Conservation (phyloP, 495 filamentous ascomycete genomes). For the Wilcoxina mikolae region DNA sequence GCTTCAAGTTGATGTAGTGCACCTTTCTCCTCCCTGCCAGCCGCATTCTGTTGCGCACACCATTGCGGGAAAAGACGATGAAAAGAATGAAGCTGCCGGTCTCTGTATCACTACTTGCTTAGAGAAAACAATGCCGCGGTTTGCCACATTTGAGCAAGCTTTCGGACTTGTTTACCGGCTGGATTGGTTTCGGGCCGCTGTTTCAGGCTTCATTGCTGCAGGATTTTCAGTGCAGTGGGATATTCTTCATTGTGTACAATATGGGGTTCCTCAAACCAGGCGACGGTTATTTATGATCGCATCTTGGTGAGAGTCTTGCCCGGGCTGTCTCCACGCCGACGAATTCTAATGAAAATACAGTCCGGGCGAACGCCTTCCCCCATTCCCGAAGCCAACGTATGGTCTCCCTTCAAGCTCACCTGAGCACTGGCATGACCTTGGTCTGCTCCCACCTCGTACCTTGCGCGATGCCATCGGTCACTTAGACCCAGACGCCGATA, state of each 20-base stretch:
- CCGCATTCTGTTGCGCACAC: conserved; percentile 70
- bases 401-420: neutral
- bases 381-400: conserved; percentile 56
- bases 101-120: conserved; percentile 50
- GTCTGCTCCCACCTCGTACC: conserved; percentile 21
- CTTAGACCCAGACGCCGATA: conserved; percentile 35
- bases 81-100: conserved; percentile 54
- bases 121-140: conserved; percentile 43
- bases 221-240: conserved; percentile 57
- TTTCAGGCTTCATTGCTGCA: conserved; percentile 47
- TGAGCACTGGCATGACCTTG: neutral
- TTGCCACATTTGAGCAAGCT: conserved; percentile 79
- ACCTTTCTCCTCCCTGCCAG: conserved; percentile 76
- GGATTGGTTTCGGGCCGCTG: conserved; percentile 45
- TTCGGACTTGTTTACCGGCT: conserved; percentile 44
- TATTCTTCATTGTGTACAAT: conserved; percentile 39
- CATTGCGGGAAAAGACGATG: conserved; percentile 46
- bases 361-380: conserved; percentile 59
- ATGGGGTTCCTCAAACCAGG: conserved; percentile 48
- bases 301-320: conserved; percentile 45
- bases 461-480: conserved; percentile 32
- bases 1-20: conserved; percentile 51
- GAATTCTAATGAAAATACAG: conserved; percentile 29
- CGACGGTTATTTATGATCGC: conserved; percentile 63
- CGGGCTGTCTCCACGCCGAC: neutral